phyloP scores from a whole-genome alignment of 1,284 basidiomycete species.

The Ceratorhiza oryzae-sativae region DNA sequence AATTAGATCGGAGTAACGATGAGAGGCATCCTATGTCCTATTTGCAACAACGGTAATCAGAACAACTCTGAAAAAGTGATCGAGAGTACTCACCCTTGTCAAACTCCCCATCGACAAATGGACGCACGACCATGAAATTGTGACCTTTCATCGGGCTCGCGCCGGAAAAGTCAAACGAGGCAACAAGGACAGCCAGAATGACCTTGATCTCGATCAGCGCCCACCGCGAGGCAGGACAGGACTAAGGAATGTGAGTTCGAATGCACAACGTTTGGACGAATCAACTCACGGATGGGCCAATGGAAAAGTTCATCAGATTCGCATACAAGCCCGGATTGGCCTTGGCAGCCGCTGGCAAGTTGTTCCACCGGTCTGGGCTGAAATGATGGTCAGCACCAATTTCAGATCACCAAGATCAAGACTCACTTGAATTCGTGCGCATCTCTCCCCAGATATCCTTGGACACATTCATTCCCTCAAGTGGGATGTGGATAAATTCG shows the following conservation, averaged over 20 bases:
- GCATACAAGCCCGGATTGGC: constrained; percentile 72
- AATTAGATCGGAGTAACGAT: constrained; percentile 30
- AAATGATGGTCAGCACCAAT: neutral
- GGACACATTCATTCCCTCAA: constrained; percentile 79
- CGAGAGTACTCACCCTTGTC: constrained; percentile 6
- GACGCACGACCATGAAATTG: constrained; percentile 26
- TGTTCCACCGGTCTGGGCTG: constrained; percentile 78
- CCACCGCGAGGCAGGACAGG: constrained; percentile 37
- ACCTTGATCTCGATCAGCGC: constrained; percentile 29
- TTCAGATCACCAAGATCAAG: neutral
- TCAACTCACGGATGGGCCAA: constrained; percentile 68
- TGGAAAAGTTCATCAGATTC: constrained; percentile 75
- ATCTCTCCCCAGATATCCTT: constrained; percentile 75
- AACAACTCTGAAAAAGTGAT: too few species aligned
- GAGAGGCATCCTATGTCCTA: constrained; percentile 35
- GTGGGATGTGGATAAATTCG: constrained; percentile 72
- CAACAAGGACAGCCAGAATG: constrained; percentile 19
- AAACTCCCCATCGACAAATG: constrained; percentile 27
- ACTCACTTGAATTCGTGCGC: constrained; percentile 68
- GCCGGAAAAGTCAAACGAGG: constrained; percentile 32
- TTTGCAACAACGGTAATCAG: neutral
- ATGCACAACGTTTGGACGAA: neutral
- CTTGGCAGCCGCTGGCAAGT: constrained; percentile 66
- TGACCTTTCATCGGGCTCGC: constrained; percentile 25
- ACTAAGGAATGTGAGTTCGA: neutral